Evolutionary conservation across 441 rosid species (phyloP).

Genomic region (Manihot esculenta): DNA sequence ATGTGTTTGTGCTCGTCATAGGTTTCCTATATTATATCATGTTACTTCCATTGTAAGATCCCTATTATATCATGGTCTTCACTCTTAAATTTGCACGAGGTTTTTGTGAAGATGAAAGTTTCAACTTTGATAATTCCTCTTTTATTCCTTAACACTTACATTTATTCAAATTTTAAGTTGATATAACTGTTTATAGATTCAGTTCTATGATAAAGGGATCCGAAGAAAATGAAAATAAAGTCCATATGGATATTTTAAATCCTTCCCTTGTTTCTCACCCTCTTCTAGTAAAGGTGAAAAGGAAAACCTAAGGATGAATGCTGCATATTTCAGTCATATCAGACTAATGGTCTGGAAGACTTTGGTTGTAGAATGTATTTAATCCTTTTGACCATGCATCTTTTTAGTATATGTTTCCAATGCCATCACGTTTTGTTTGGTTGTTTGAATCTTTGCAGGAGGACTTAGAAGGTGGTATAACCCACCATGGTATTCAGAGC

Average conservation of each 20-base stretch:
- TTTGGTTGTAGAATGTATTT: neutral
- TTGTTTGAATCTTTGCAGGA: conserved; percentile 47
- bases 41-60: neutral
- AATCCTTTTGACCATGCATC: neutral
- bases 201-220: neutral
- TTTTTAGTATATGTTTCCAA: conserved; percentile 12
- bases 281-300: neutral
- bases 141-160: neutral
- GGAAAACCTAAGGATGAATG: neutral
- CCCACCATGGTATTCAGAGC: conserved; percentile 81
- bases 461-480: conserved; percentile 91
- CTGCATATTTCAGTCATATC: neutral
- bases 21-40: neutral
- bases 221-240: neutral
- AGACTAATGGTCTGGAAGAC: neutral
- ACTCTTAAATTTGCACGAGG: neutral
- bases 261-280: neutral
- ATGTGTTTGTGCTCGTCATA: neutral
- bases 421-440: neutral
- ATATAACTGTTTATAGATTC: neutral
- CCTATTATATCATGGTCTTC: neutral
- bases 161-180: neutral
- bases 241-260: neutral
- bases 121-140: neutral
- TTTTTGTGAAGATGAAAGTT: conserved; percentile 12